Evolutionary conservation across 2,329 filamentous ascomycete species (phyloP).

Genomic region (Epichloe amarillans): DNA sequence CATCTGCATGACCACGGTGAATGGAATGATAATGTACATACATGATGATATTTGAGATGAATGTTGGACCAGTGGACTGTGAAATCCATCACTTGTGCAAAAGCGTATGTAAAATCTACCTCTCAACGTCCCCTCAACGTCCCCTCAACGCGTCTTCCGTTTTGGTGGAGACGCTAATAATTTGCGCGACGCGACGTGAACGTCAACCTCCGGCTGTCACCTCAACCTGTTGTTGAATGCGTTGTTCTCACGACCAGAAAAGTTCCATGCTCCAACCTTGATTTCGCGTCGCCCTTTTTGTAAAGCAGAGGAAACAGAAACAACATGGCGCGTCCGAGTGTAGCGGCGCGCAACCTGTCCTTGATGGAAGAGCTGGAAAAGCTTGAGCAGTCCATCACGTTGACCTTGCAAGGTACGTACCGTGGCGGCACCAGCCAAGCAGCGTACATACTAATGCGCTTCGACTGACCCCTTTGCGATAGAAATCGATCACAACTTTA

Average conservation of each 20-base stretch:
- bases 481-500: slow-evolving; percentile 99
- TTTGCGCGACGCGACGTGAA: background rate
- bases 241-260: no score
- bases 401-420: slow-evolving; percentile 80
- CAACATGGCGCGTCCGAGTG: slow-evolving; percentile 36
- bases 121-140: background rate
- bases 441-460: background rate
- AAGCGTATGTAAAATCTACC: background rate
- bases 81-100: no score
- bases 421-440: slow-evolving; percentile 2
- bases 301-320: background rate
- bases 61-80: no score
- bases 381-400: slow-evolving; percentile 89
- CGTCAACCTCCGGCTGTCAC: no score
- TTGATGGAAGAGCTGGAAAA: slow-evolving; percentile 92
- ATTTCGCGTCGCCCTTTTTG: background rate
- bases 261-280: background rate
- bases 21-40: background rate
- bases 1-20: background rate
- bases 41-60: no score
- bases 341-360: slow-evolving; percentile 47
- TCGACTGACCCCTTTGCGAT: slow-evolving; percentile 3
- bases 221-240: no score
- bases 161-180: background rate
- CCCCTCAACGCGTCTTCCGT: no score